Conservation (phyloP, 768 basidiomycete genomes). For the Boletus subcaerulescens region DNA sequence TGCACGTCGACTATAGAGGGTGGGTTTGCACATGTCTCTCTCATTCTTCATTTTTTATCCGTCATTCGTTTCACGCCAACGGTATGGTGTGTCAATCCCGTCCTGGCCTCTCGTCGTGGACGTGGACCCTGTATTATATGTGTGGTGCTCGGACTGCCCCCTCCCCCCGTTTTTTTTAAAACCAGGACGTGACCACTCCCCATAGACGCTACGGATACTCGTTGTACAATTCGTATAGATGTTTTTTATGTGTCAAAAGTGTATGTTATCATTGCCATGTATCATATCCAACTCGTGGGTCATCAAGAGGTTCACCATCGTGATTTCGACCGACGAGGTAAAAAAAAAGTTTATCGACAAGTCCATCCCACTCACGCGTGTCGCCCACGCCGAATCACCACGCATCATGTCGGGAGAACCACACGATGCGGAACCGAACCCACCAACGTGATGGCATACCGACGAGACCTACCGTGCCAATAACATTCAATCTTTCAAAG, state of each 20-base stretch:
- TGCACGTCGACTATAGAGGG: neutral
- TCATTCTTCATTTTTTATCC: neutral
- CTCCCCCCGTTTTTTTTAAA: neutral
- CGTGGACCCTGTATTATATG: neutral
- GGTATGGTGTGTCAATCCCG: neutral
- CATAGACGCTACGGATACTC: no score
- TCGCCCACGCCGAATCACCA: neutral
- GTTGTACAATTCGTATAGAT: no score
- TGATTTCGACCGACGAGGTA: no score
- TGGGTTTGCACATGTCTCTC: no score
- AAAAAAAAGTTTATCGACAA: neutral
- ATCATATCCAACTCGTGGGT: neutral
- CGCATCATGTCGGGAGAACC: neutral
- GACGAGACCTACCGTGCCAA: no score
- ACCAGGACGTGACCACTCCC: neutral
- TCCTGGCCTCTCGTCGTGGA: neutral
- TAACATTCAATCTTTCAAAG: no score
- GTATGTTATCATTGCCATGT: neutral
- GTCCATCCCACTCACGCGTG: neutral
- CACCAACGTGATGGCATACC: neutral
- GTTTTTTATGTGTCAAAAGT: neutral
- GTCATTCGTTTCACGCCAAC: neutral
- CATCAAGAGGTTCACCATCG: no score
- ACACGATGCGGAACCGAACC: constrained; percentile 10
- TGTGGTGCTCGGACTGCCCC: neutral